Base-by-base conservation (phyloP, 2,329 filamentous ascomycete genomes). In the Phialocephala subalpina region DNA sequence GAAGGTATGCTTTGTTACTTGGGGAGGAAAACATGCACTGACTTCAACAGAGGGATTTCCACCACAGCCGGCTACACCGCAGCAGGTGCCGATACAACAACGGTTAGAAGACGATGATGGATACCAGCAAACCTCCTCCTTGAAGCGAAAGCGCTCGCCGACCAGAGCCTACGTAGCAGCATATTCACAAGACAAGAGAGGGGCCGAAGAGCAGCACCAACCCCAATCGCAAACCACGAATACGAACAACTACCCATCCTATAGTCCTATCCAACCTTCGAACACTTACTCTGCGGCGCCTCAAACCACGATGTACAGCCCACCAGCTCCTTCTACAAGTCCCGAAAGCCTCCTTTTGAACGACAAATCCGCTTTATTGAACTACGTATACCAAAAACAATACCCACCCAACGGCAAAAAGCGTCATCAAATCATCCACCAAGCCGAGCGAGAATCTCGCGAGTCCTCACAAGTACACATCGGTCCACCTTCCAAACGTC, bases 361-460 rank as follows among this genome's bases (percentile, higher is more conserved):
- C 36, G 65, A 67, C 57, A 60, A 57, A 11, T 38, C 64, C 6
- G 59, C 67, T 27, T 57, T 69, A 1, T 35, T 69, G 11, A 40
- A 67, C 40, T 66, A 67, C 29, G 63, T 64, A 4, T 69, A 64
- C n/a, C 58, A 67, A 49, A 67, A 67, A 53, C 67, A 64, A 62
- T 29, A 57, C 27, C 59, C 58, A 3, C 35, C 53, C 14, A 69
- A 69, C 57, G 65, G 67, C 14, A 62, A 33, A 25, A 66, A 62
- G 14, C 64, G 59, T 42, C 67, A 65, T 29, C 67, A 66, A 14
- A 38, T 64, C 7, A n/a, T 63, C 33, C 47, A 66, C 18, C 56
- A 45, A 29, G 27, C 64, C 12, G 36, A 27, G 6, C 16, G 22
- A 22, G 56, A 38, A 8, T 35, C 60, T 11, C 16, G 33, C 16